Percentiles rank a stretch among this genome's conserved stretches.
phyloP scores from a whole-genome alignment of 441 rosid genomes.

The Gossypium trilobum region DNA sequence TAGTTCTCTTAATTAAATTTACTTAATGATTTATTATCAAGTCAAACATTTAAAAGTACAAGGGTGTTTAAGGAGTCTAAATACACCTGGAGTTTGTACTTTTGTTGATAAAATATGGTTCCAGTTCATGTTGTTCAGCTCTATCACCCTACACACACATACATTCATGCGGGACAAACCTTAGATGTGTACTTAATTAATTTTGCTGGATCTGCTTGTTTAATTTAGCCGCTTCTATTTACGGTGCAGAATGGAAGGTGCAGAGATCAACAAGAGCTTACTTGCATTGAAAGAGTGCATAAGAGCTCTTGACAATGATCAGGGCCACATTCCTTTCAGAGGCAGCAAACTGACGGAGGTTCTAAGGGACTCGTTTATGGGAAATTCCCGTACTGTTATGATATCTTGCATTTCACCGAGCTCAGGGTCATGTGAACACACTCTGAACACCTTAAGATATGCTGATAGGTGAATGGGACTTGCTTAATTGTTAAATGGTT shows the following conservation, averaged over 20 bases:
- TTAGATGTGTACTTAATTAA: not conserved
- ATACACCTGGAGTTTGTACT: not conserved
- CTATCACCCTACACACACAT: not conserved
- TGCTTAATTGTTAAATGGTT: not conserved
- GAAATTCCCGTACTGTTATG: constrained; percentile 97
- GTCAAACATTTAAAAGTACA: not conserved
- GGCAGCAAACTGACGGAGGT: constrained; percentile 98
- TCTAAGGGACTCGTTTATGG: constrained; percentile 88
- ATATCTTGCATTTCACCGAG: constrained; percentile 95
- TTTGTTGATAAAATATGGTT: not conserved
- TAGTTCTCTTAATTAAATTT: not conserved
- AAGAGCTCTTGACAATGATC: constrained; percentile 96
- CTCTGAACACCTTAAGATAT: constrained; percentile 88
- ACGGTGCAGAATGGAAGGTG: constrained; percentile 87
- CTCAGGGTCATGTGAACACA: constrained; percentile 95
- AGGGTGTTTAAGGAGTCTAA: not conserved
- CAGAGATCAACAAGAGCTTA: constrained; percentile 95
- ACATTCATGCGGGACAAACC: not conserved
- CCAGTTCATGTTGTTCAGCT: not conserved
- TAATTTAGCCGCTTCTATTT: constrained; percentile 4
- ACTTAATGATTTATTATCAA: not conserved
- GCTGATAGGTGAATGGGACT: constrained; percentile 69
- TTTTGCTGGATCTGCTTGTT: not conserved
- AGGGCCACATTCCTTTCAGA: constrained; percentile 95
- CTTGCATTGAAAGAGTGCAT: constrained; percentile 96